Percentiles rank a stretch among this genome's conserved stretches.
phyloP scores from a whole-genome alignment of 2,329 filamentous ascomycete genomes.

The Trichoderma breve region DNA sequence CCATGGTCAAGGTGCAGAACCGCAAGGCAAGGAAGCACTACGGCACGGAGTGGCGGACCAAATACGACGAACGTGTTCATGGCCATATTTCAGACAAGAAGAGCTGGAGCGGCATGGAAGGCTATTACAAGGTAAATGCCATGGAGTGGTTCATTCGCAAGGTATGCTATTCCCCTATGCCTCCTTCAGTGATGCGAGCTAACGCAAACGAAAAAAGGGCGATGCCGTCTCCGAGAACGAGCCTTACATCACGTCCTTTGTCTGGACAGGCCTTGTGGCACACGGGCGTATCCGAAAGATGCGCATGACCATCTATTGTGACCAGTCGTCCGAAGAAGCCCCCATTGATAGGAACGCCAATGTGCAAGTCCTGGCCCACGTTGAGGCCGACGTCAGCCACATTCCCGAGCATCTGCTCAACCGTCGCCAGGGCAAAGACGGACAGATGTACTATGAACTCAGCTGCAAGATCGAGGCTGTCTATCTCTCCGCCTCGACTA shows the following conservation, averaged over 20 bases:
- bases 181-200: background rate
- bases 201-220: slow-evolving; percentile 28
- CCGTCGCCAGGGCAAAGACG: slow-evolving; percentile 37
- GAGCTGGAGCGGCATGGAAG: slow-evolving; percentile 39
- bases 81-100: slow-evolving; percentile 32
- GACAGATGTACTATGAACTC: slow-evolving; percentile 41
- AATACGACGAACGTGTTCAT: slow-evolving; percentile 34
- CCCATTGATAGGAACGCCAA: slow-evolving; percentile 38
- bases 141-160: slow-evolving; percentile 47
- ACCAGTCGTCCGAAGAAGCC: slow-evolving; percentile 32
- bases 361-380: slow-evolving; percentile 36
- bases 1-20: slow-evolving; percentile 40
- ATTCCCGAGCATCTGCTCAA: slow-evolving; percentile 39
- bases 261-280: slow-evolving; percentile 33
- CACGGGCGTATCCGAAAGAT: slow-evolving; percentile 36
- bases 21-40: slow-evolving; percentile 46
- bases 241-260: slow-evolving; percentile 36
- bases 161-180: slow-evolving; percentile 25
- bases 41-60: slow-evolving; percentile 36
- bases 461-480: slow-evolving; percentile 41
- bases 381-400: slow-evolving; percentile 42
- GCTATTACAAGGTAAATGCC: slow-evolving; percentile 37
- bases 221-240: slow-evolving; percentile 41
- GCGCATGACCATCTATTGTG: slow-evolving; percentile 39
- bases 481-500: slow-evolving; percentile 42